A percentile compares a stretch with the other conserved stretches of the same genome.
Conservation (phyloP, 2,329 filamentous ascomycete species). For the Sphaerulina vaccinii region DNA sequence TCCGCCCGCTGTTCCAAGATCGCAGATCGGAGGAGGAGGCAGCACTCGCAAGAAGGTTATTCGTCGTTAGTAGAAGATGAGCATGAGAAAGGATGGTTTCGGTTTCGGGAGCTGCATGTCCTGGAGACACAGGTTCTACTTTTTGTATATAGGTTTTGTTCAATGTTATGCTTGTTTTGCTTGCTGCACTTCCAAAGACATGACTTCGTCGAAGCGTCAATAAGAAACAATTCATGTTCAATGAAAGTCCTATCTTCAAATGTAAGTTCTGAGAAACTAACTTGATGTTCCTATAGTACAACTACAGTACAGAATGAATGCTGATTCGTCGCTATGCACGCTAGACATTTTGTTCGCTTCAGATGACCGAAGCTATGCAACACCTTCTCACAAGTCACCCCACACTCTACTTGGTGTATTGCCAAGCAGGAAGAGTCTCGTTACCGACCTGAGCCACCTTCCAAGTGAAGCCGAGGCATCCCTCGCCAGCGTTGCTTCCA, state of each 20-base stretch:
- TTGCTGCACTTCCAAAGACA: too few relatives aligned
- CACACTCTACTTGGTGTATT: conserved; percentile 11
- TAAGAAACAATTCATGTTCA: too few relatives aligned
- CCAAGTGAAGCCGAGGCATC: conserved; percentile 12
- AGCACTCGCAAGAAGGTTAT: conserved; percentile 21
- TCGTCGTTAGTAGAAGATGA: conserved; percentile 12
- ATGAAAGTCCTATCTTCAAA: too few relatives aligned
- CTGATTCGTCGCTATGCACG: neutral
- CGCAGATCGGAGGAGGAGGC: conserved; percentile 19
- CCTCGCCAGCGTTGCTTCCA: conserved; percentile 1
- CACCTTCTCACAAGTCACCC: too few relatives aligned
- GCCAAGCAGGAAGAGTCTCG: conserved; percentile 9
- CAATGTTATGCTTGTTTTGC: too few relatives aligned
- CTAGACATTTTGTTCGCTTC: too few relatives aligned
- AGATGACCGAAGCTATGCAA: too few relatives aligned
- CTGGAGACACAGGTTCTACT: too few relatives aligned
- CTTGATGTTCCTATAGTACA: neutral
- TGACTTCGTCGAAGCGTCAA: too few relatives aligned
- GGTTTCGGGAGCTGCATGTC: neutral
- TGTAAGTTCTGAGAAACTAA: too few relatives aligned
- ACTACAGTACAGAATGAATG: neutral
- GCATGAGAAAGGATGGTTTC: neutral
- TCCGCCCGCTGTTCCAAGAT: conserved; percentile 20
- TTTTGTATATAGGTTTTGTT: too few relatives aligned
- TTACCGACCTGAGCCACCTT: neutral